phyloP scores from a whole-genome alignment of 768 basidiomycete species.

The Kwoniella dejecticola region DNA sequence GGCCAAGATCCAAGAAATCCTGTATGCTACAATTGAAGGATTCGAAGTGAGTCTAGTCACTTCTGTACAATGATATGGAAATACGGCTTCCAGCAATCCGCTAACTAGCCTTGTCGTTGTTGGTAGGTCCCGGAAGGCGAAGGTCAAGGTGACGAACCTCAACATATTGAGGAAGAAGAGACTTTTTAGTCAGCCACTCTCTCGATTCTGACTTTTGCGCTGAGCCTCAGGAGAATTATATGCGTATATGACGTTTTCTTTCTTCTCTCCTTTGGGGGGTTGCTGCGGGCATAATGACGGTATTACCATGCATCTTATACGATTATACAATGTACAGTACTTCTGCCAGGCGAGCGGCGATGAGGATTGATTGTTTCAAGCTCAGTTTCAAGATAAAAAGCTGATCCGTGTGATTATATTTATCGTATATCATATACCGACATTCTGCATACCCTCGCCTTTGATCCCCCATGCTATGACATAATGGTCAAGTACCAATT shows the following conservation, averaged over 20 bases:
- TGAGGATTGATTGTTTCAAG: too few relatives aligned
- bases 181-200: conserved; percentile 50
- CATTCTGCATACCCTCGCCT: conserved; percentile 21
- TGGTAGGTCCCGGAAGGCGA: conserved; percentile 33
- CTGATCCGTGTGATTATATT: too few relatives aligned
- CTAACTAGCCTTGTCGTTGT: too few relatives aligned
- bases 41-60: conserved; percentile 8
- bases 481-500: conserved; percentile 85
- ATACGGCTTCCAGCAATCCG: not conserved
- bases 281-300: too few relatives aligned
- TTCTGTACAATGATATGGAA: not conserved
- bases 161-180: conserved; percentile 46
- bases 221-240: too few relatives aligned
- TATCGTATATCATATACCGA: conserved; percentile 22
- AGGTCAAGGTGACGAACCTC: conserved; percentile 17
- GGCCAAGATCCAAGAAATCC: conserved; percentile 81
- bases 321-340: too few relatives aligned
- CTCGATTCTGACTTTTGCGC: too few relatives aligned
- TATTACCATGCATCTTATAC: conserved; percentile 7
- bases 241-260: too few relatives aligned
- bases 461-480: conserved; percentile 74
- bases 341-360: too few relatives aligned
- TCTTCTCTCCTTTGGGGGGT: too few relatives aligned
- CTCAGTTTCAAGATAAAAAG: too few relatives aligned
- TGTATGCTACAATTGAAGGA: conserved; percentile 90